Conservation (phyloP, 345 rosid species). For the Aurinia saxatilis region DNA sequence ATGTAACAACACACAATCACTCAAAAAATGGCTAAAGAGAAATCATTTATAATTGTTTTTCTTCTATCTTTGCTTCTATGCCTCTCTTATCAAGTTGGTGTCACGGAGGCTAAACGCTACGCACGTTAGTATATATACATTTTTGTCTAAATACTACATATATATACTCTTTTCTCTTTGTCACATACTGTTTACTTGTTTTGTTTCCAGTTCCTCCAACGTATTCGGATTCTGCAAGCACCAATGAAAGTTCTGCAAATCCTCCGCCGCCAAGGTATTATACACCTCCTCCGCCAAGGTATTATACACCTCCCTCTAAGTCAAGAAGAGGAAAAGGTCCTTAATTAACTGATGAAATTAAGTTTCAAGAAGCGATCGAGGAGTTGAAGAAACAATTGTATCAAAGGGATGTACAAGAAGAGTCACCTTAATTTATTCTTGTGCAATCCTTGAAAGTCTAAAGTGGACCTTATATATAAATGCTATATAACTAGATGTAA, state of each 20-base stretch:
- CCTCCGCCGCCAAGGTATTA: not conserved
- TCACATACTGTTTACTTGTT: not conserved
- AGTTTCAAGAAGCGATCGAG: not conserved
- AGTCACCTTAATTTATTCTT: not conserved
- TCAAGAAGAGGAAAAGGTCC: not conserved
- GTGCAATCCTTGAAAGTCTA: too few relatives aligned
- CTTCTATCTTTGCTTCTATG: constrained; percentile 1
- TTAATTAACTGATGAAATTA: not conserved
- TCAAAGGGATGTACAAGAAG: too few relatives aligned
- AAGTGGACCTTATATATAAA: too few relatives aligned
- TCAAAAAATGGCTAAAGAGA: constrained; percentile 11
- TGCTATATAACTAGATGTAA: too few relatives aligned
- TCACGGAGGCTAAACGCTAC: not conserved
- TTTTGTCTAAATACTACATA: not conserved
- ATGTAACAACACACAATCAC: not conserved
- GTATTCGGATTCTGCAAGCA: not conserved
- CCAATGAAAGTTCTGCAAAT: not conserved
- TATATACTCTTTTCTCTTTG: not conserved
- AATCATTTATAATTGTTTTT: not conserved
- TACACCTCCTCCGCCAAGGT: not conserved
- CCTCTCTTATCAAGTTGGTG: constrained; percentile 3
- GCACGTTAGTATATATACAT: not conserved
- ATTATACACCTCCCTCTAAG: not conserved
- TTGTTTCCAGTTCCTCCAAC: not conserved
- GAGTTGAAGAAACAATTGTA: not conserved